These are phyloP conservation scores for Barnettozyma populi DNA, from an alignment of 805 yeast species.

Conservation along the genomic window DNA sequence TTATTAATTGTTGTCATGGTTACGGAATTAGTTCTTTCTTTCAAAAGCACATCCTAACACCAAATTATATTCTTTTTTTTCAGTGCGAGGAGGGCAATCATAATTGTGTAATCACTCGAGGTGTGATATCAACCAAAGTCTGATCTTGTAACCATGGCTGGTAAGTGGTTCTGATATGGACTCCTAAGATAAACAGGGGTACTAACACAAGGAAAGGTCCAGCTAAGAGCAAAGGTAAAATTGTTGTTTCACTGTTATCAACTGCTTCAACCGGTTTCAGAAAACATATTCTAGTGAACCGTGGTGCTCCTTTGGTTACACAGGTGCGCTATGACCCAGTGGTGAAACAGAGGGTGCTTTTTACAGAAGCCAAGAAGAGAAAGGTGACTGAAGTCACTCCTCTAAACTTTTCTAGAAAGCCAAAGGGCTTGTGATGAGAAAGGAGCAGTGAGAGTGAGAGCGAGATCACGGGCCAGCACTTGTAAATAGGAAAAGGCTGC, in stretches of 20 bases:
- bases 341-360: constrained; percentile 86
- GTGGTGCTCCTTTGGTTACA: constrained; percentile 72
- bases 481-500: constrained; percentile 7
- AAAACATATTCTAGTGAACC: constrained; percentile 74
- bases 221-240: constrained; percentile 64
- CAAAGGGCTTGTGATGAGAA: constrained; percentile 18
- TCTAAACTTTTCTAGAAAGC: constrained; percentile 40
- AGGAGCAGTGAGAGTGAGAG: not conserved
- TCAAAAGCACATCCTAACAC: not conserved
- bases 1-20: not conserved
- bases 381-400: constrained; percentile 47
- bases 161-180: constrained; percentile 3
- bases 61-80: not conserved
- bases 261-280: constrained; percentile 87
- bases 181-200: not conserved
- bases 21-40: not conserved
- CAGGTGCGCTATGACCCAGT: constrained; percentile 85
- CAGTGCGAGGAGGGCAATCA: not conserved
- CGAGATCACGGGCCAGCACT: not conserved
- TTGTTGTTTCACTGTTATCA: constrained; percentile 81
- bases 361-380: constrained; percentile 84
- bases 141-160: constrained; percentile 7
- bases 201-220: constrained; percentile 27
- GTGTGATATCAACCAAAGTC: not conserved
- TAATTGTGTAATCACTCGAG: not conserved